Evolutionary conservation across 805 yeast species (phyloP).

Genomic region (Starmerella powellii): DNA sequence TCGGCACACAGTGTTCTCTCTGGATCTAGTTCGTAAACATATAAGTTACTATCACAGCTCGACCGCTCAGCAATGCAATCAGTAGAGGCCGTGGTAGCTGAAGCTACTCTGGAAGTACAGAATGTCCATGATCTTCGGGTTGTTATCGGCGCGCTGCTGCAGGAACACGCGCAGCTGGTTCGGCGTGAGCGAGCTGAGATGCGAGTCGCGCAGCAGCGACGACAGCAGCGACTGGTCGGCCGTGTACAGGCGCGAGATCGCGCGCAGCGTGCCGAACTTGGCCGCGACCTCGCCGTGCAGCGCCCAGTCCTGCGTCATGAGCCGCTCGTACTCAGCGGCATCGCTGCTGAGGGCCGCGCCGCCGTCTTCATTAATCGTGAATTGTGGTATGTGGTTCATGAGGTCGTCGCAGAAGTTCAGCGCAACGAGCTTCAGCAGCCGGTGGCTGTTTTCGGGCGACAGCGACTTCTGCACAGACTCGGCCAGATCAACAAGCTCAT

Average conservation of each 20-base stretch:
- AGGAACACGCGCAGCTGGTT: constrained; percentile 24
- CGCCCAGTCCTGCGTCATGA: constrained; percentile 52
- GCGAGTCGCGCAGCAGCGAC: constrained; percentile 72
- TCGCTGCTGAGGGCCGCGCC: constrained; percentile 75
- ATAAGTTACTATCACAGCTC: no score
- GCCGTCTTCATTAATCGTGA: constrained; percentile 66
- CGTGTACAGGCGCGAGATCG: constrained; percentile 71
- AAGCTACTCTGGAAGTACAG: constrained; percentile 16
- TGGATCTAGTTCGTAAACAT: no score
- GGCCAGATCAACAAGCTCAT: constrained; percentile 37
- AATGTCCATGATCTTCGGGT: constrained; percentile 13
- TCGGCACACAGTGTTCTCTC: no score
- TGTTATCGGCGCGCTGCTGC: constrained; percentile 20
- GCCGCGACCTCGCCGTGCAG: constrained; percentile 44
- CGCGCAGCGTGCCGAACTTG: constrained; percentile 58
- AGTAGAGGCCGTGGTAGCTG: background rate
- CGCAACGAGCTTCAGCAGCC: constrained; percentile 47
- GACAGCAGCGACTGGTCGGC: constrained; percentile 70
- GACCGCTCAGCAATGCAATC: no score
- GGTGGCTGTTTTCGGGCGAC: constrained; percentile 39
- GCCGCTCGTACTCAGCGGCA: constrained; percentile 58
- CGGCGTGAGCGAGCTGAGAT: constrained; percentile 52
- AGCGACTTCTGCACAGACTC: constrained; percentile 32
- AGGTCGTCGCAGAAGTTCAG: constrained; percentile 44
- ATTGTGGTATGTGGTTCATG: constrained; percentile 61